Conservation (phyloP, 1,284 basidiomycete species). For the Hymenochaete sp. region DNA sequence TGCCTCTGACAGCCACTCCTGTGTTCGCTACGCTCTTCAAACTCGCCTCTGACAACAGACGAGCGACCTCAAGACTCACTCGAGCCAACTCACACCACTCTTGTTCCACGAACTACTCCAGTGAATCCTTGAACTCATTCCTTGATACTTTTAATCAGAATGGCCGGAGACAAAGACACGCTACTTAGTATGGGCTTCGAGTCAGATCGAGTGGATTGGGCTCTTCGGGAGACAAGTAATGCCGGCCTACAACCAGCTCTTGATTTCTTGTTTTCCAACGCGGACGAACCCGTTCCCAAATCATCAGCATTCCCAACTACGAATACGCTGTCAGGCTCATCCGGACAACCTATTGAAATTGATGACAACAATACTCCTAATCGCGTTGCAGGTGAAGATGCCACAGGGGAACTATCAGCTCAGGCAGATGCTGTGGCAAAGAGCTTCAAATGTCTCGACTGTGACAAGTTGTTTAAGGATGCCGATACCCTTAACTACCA, state of each 20-base stretch:
- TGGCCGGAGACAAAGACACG: conserved; percentile 69
- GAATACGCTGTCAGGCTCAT: conserved; percentile 22
- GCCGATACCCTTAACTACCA: conserved; percentile 88
- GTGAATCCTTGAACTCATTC: not conserved
- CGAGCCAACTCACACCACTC: too few relatives aligned
- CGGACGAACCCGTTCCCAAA: conserved; percentile 66
- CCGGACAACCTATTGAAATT: conserved; percentile 36
- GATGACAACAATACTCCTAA: conserved; percentile 34
- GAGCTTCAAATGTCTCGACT: conserved; percentile 77
- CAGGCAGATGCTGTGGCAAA: conserved; percentile 29
- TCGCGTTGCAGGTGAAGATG: conserved; percentile 16
- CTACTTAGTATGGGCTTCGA: conserved; percentile 85
- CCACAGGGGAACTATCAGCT: conserved; percentile 32
- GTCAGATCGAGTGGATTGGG: conserved; percentile 78
- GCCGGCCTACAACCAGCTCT: conserved; percentile 82
- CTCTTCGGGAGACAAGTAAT: conserved; percentile 69
- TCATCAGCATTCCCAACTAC: conserved; percentile 27
- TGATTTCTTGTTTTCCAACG: conserved; percentile 78
- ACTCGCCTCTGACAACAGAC: too few relatives aligned
- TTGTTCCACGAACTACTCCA: too few relatives aligned
- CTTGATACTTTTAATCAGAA: conserved; percentile 21
- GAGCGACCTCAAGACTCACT: too few relatives aligned
- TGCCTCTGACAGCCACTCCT: too few relatives aligned
- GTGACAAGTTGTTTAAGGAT: conserved; percentile 82
- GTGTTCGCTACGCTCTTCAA: too few relatives aligned